Evolutionary conservation across 306 rosid genomes (phyloP).

Genomic region (Prosopis cineraria): DNA sequence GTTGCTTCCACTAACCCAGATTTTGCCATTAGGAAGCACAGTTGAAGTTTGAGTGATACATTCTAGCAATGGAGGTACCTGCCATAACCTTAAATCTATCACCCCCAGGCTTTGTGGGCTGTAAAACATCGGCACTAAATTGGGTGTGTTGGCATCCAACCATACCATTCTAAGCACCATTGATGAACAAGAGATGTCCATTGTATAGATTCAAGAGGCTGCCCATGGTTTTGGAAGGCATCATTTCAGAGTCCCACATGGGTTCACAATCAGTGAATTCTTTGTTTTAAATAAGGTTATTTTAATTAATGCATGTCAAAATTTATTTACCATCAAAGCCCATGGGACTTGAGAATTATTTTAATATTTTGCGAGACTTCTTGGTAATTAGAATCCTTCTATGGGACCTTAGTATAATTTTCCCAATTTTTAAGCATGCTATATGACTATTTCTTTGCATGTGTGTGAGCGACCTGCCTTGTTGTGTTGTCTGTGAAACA

Average conservation of each 20-base stretch:
- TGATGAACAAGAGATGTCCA: conserved; percentile 69
- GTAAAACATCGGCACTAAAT: conserved; percentile 56
- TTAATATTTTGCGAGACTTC: no score
- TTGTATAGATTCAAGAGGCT: conserved; percentile 66
- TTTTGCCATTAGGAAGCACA: conserved; percentile 65
- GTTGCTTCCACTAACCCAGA: conserved; percentile 82
- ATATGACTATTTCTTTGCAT: not conserved
- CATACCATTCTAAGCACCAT: conserved; percentile 78
- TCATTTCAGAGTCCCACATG: conserved; percentile 53
- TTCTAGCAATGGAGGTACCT: conserved; percentile 50
- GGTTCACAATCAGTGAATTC: conserved; percentile 55
- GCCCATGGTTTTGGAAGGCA: conserved; percentile 90
- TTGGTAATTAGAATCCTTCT: no score
- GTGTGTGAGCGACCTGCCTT: not conserved
- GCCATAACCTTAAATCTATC: conserved; percentile 46
- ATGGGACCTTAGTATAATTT: no score
- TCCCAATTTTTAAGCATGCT: conserved; percentile 17
- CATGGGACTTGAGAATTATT: no score
- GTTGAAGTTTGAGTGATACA: conserved; percentile 87
- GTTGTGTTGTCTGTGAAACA: conserved; percentile 16
- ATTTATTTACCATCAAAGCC: no score
- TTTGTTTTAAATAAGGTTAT: no score
- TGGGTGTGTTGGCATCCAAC: conserved; percentile 72
- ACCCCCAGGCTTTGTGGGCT: conserved; percentile 39
- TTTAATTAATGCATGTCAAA: no score